Conservation (phyloP, 2,329 filamentous ascomycete genomes). For the Penicillium occitanis region DNA sequence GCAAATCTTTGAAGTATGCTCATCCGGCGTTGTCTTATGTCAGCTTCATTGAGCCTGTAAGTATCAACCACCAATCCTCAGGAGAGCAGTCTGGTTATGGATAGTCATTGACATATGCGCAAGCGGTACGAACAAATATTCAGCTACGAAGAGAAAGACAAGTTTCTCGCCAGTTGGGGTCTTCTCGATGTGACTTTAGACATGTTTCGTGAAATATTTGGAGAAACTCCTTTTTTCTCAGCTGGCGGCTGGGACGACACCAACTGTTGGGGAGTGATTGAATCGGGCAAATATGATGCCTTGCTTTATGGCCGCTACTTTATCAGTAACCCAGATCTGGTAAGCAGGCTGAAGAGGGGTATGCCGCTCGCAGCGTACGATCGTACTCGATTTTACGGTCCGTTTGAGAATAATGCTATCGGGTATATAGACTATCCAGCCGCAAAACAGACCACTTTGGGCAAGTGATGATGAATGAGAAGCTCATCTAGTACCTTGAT, state of each 20-base stretch:
- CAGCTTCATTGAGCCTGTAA: constrained; percentile 55
- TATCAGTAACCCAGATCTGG: constrained; percentile 52
- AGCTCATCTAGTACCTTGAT: neutral
- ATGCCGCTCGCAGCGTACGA: constrained; percentile 46
- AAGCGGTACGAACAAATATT: constrained; percentile 55
- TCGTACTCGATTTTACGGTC: constrained; percentile 47
- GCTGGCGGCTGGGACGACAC: constrained; percentile 56
- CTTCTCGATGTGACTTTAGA: constrained; percentile 48
- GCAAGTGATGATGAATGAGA: neutral
- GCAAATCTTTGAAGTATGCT: constrained; percentile 48
- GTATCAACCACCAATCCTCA: constrained; percentile 1
- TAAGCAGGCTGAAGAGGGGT: constrained; percentile 45
- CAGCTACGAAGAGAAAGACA: constrained; percentile 50
- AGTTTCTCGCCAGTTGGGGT: constrained; percentile 51
- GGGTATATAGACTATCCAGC: constrained; percentile 34
- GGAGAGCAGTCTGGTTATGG: neutral
- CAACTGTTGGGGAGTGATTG: constrained; percentile 53
- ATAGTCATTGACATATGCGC: neutral
- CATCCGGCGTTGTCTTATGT: constrained; percentile 53
- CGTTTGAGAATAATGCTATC: constrained; percentile 33
- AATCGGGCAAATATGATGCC: constrained; percentile 50
- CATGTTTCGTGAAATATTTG: constrained; percentile 53
- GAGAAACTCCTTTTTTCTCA: constrained; percentile 55
- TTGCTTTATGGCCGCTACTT: constrained; percentile 52
- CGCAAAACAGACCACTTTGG: neutral